Evolutionary conservation across 768 basidiomycete species (phyloP).

Genomic region (Lentinula lateritia): DNA sequence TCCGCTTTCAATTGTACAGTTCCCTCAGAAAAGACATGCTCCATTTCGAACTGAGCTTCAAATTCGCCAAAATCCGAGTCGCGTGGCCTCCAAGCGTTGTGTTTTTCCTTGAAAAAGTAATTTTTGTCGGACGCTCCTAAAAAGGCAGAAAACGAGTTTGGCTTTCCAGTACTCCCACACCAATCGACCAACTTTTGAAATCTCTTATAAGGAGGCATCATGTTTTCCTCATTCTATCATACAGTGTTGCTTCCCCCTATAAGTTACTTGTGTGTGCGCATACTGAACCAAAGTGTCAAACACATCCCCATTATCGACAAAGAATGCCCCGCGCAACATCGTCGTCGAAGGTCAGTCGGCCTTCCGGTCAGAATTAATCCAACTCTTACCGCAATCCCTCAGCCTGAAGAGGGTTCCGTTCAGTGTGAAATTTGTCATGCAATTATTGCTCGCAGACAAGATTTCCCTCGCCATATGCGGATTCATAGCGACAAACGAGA

Average conservation of each 20-base stretch:
- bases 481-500: background rate
- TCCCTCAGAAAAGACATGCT: background rate
- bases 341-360: background rate
- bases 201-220: background rate
- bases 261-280: background rate
- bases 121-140: background rate
- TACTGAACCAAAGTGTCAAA: background rate
- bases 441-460: background rate
- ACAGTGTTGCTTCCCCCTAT: background rate
- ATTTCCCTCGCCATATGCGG: background rate
- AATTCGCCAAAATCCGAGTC: background rate
- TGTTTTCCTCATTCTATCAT: background rate
- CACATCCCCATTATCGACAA: background rate
- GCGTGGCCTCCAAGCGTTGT: background rate
- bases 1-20: background rate
- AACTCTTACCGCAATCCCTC: background rate
- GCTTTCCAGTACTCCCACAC: background rate
- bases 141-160: background rate
- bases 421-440: background rate
- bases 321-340: background rate
- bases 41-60: no score
- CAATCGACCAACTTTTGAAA: background rate
- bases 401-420: background rate
- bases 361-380: background rate
- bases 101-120: constrained; percentile 4